phyloP scores from a whole-genome alignment of 441 rosid species.

The Populus hybrid region DNA sequence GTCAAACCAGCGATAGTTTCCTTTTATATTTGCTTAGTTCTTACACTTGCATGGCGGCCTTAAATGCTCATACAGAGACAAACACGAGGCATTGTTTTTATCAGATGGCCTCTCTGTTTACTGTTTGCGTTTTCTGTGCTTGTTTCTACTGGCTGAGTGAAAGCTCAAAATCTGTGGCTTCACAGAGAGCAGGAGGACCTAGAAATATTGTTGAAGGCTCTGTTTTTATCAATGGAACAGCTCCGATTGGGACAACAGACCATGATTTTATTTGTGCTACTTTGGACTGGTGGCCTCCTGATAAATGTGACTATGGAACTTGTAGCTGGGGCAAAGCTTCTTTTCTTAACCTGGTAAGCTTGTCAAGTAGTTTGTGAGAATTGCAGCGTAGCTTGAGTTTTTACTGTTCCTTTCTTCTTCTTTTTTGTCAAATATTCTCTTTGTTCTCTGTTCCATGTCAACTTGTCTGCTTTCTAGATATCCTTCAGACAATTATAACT shows the following conservation, averaged over 20 bases:
- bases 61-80: not conserved
- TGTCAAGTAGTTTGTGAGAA: not conserved
- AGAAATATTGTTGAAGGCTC: conserved; percentile 27
- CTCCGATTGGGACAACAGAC: conserved; percentile 35
- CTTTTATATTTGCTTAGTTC: not conserved
- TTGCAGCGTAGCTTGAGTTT: not conserved
- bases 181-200: not conserved
- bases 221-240: conserved; percentile 37
- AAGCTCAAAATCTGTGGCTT: conserved; percentile 4
- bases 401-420: not conserved
- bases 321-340: conserved; percentile 35
- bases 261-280: conserved; percentile 50
- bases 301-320: conserved; percentile 35
- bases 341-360: conserved; percentile 25
- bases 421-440: not conserved
- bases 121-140: conserved; percentile 11
- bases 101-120: conserved; percentile 21
- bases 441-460: not conserved
- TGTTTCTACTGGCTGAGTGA: conserved; percentile 20
- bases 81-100: not conserved
- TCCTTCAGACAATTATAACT: not conserved
- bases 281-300: conserved; percentile 40
- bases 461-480: not conserved
- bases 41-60: conserved; percentile 1
- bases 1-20: not conserved